These are phyloP conservation scores for Liriodendron chinense DNA, from an alignment of 164 flowering plant species.

Conservation along the genomic window DNA sequence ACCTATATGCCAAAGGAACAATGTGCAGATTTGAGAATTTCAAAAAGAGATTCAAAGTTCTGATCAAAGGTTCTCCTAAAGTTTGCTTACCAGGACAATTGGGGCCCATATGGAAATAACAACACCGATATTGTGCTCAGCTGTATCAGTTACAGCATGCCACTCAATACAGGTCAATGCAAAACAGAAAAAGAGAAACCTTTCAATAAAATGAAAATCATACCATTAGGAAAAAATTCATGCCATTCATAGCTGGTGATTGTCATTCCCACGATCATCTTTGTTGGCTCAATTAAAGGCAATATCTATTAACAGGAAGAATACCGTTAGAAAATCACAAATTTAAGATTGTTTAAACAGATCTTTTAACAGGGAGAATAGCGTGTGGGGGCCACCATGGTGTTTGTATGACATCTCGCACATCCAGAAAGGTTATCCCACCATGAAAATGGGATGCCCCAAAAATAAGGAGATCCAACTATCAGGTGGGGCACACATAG, in stretches of 20 bases:
- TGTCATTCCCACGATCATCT: slow-evolving; percentile 54
- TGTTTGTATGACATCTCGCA: no score
- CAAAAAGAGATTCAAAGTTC: slow-evolving; percentile 2
- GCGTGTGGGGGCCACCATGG: no score
- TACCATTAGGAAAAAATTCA: slow-evolving; percentile 92
- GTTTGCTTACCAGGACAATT: slow-evolving; percentile 70
- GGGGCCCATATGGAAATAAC: slow-evolving; percentile 93
- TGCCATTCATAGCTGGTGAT: slow-evolving; percentile 78
- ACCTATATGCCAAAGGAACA: slow-evolving; percentile 41
- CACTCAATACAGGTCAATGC: slow-evolving; percentile 13
- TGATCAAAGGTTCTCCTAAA: background rate
- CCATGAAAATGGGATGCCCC: no score
- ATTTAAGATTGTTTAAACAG: background rate
- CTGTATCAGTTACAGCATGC: slow-evolving; percentile 42
- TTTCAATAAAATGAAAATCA: slow-evolving; percentile 5
- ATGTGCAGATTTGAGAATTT: background rate
- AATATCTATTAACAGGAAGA: slow-evolving; percentile 41
- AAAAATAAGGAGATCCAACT: no score
- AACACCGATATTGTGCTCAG: slow-evolving; percentile 63
- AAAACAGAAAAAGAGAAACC: background rate
- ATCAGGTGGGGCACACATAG: no score
- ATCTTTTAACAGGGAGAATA: background rate
- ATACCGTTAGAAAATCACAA: background rate
- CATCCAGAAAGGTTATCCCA: no score
- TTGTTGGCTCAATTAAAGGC: slow-evolving; percentile 81